Base-by-base conservation (phyloP, 768 basidiomycete genomes). In the Naganishia antarctica region DNA sequence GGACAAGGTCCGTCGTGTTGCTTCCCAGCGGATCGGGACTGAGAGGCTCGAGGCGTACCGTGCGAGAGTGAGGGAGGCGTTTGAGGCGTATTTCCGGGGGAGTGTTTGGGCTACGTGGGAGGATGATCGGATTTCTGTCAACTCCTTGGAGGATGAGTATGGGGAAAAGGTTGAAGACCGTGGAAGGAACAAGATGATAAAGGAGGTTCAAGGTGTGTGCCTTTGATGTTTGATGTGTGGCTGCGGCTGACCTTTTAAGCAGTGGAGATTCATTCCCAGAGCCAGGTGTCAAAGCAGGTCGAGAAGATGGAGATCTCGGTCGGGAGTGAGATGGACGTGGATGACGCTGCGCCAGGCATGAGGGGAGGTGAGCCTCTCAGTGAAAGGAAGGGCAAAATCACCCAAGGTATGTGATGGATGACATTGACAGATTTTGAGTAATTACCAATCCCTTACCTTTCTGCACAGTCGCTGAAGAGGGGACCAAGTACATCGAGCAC, bases 51-150 rank as follows among this genome's bases (percentile, higher is more conserved):
- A 71, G 23, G 76, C 76, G 29, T 77, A 77, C 61, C 71, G 73
- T 51, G 76, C 75, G 40, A 46, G 76, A 25, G 76, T 77, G 1
- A 71, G 70, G 57, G 76, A 77, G 61, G 76, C 76, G 25, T 76
- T 76, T 51, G 70, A 75, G 25, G 74, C 75, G 34, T 76, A 76
- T 63, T 68, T 76, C 63, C 41, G 59, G 23, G 69, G 70, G 31
- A 67, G 66, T 7, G 40, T 63, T 1, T 62, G 65, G 60, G 51
- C 44, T 23, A 50, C 48, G 12, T 63, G 49, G 60, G 49, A 46
- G 32, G 58, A 60, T 31, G 62, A 57, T 41, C 21, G 34, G 6
- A 21, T 57, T 40, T 37, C 34, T 13, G 37, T 57, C 21, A 57
- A 37, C 16, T 57, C 53, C 7, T 23, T 57, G 53, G 21, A 57